Conservation (phyloP, 495 filamentous ascomycete species). For the Acidiella bohemica region DNA sequence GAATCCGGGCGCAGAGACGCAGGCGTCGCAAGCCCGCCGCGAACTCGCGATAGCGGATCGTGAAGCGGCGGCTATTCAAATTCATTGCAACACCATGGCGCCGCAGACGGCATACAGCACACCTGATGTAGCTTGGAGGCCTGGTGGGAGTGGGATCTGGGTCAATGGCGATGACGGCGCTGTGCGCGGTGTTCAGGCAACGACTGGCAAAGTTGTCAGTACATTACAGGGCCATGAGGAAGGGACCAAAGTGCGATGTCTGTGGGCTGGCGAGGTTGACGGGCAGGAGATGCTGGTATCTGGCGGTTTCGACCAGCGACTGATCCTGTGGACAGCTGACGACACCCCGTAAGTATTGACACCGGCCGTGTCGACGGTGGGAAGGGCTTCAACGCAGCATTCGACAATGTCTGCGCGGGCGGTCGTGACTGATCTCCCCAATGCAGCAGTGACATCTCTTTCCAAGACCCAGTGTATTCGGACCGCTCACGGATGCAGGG, state of each 20-base stretch:
- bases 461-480: too few species aligned
- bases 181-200: slow-evolving; percentile 49
- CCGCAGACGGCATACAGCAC: slow-evolving; percentile 58
- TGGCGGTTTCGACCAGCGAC: slow-evolving; percentile 53
- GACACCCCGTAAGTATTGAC: too few species aligned
- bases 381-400: too few species aligned
- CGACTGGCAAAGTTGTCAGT: slow-evolving; percentile 43
- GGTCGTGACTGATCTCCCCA: too few species aligned
- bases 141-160: slow-evolving; percentile 51
- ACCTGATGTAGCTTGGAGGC: slow-evolving; percentile 50
- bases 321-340: slow-evolving; percentile 46
- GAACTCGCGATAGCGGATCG: slow-evolving; percentile 39
- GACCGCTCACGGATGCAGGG: too few species aligned
- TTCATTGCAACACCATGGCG: slow-evolving; percentile 47
- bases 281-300: slow-evolving; percentile 46
- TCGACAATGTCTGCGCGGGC: too few species aligned
- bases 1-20: slow-evolving; percentile 17
- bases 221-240: slow-evolving; percentile 39
- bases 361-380: slow-evolving; percentile 1
- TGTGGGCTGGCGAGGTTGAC: slow-evolving; percentile 47
- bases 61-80: slow-evolving; percentile 46
- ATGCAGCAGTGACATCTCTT: too few species aligned
- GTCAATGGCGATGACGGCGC: slow-evolving; percentile 59
- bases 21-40: slow-evolving; percentile 38
- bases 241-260: slow-evolving; percentile 49